Percentiles rank a stretch among this genome's conserved stretches.
Conservation (phyloP, 305 asterid genomes). For the Ilex paraguariensis region DNA sequence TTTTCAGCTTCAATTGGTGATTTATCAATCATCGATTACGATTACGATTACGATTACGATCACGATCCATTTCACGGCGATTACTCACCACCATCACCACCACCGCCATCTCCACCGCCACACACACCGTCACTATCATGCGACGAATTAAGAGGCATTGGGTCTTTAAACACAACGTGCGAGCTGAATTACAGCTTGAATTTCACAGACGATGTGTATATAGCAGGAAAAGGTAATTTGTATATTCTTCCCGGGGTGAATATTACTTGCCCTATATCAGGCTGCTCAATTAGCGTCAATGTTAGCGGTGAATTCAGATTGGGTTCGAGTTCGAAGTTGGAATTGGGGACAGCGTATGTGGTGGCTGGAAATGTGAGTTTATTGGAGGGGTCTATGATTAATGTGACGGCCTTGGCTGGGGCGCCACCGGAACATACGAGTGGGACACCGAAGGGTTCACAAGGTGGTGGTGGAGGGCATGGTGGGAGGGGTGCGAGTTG, state of each 20-base stretch:
- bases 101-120: slow-evolving; percentile 60
- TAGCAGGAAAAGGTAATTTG: slow-evolving; percentile 51
- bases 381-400: slow-evolving; percentile 41
- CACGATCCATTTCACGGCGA: slow-evolving; percentile 29
- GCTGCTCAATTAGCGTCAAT: slow-evolving; percentile 54
- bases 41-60: slow-evolving; percentile 11
- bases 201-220: slow-evolving; percentile 47
- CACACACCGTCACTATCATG: slow-evolving; percentile 55
- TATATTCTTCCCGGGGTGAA: slow-evolving; percentile 56
- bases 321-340: slow-evolving; percentile 37
- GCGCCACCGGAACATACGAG: slow-evolving; percentile 32
- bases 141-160: slow-evolving; percentile 53
- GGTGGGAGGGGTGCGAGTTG: slow-evolving; percentile 92
- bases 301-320: slow-evolving; percentile 52
- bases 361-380: slow-evolving; percentile 55
- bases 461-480: slow-evolving; percentile 82
- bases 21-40: slow-evolving; percentile 47
- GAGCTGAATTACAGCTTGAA: slow-evolving; percentile 63
- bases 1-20: slow-evolving; percentile 18
- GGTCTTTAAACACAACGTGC: slow-evolving; percentile 72
- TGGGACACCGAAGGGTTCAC: slow-evolving; percentile 57
- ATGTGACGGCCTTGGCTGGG: slow-evolving; percentile 64
- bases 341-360: slow-evolving; percentile 50
- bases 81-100: slow-evolving; percentile 63
- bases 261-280: slow-evolving; percentile 43